phyloP scores from a whole-genome alignment of 179 eudicot species.

The Gypsophila paniculata region DNA sequence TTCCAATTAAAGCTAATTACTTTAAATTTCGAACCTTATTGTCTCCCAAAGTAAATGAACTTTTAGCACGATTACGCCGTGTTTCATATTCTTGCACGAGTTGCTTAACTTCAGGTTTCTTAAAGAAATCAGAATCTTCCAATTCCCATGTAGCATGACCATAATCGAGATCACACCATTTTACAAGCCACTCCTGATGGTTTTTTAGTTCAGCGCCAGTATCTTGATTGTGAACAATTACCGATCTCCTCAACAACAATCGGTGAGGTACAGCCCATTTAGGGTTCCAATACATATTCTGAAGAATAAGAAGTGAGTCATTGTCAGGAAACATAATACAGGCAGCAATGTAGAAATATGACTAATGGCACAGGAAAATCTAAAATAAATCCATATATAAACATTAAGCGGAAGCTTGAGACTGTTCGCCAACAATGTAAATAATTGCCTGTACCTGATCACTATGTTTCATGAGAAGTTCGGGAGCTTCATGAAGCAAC shows the following conservation, averaged over 20 bases:
- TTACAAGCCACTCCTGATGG: constrained; percentile 71
- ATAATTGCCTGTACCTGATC: constrained; percentile 5
- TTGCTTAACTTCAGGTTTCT: constrained; percentile 41
- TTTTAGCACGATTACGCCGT: constrained; percentile 30
- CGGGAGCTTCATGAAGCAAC: constrained; percentile 53
- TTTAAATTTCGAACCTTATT: constrained; percentile 27
- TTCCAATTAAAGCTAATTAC: neutral
- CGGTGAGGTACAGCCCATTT: constrained; percentile 73
- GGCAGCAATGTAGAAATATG: neutral
- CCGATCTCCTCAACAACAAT: constrained; percentile 50
- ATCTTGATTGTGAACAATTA: constrained; percentile 29
- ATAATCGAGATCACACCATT: constrained; percentile 75
- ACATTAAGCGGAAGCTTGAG: neutral
- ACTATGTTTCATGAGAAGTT: neutral
- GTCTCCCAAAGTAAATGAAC: constrained; percentile 17
- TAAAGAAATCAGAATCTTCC: constrained; percentile 47
- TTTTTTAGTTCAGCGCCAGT: constrained; percentile 25
- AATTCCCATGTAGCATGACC: constrained; percentile 75
- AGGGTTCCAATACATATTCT: constrained; percentile 54
- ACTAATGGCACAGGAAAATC: neutral
- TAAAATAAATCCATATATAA: constrained; percentile 1
- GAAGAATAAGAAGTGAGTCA: constrained; percentile 19
- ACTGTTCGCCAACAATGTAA: neutral
- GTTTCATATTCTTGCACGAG: constrained; percentile 46
- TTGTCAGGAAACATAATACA: neutral